Conservation (phyloP, 2,329 filamentous ascomycete species). For the Calonectria fujianensis region DNA sequence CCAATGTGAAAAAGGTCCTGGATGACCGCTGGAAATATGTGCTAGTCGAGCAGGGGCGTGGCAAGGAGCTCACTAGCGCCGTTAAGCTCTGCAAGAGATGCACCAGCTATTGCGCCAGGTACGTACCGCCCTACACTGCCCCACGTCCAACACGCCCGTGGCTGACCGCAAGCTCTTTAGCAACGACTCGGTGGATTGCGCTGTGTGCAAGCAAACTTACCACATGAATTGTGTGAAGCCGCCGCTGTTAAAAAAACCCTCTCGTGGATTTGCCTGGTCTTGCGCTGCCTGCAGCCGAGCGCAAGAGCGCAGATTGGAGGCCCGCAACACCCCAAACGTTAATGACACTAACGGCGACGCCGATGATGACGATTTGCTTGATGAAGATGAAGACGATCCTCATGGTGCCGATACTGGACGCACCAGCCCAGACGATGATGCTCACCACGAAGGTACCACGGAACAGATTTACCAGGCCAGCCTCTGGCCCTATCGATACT, state of each 20-base stretch:
- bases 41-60: constrained; percentile 92
- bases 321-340: constrained; percentile 87
- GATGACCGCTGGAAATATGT: constrained; percentile 98
- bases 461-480: constrained; percentile 95
- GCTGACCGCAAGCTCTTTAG: constrained; percentile 66
- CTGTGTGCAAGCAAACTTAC: constrained; percentile 94
- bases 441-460: constrained; percentile 78
- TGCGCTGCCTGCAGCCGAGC: constrained; percentile 96
- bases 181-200: constrained; percentile 96
- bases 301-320: constrained; percentile 95
- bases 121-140: constrained; percentile 60
- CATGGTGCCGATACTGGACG: constrained; percentile 74
- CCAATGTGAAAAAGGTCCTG: constrained; percentile 94
- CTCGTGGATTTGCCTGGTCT: constrained; percentile 97
- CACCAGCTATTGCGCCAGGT: constrained; percentile 92
- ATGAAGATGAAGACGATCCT: constrained; percentile 83
- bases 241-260: constrained; percentile 94
- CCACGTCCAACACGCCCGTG: constrained; percentile 46
- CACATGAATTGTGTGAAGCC: constrained; percentile 99
- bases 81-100: constrained; percentile 98
- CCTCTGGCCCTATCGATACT: constrained; percentile 96
- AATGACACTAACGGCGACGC: constrained; percentile 80
- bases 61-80: constrained; percentile 95
- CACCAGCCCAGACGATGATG: constrained; percentile 78
- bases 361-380: constrained; percentile 78